Evolutionary conservation across 192 early-diverging fungal genomes (phyloP).

Genomic region (Umbelopsis vinacea): DNA sequence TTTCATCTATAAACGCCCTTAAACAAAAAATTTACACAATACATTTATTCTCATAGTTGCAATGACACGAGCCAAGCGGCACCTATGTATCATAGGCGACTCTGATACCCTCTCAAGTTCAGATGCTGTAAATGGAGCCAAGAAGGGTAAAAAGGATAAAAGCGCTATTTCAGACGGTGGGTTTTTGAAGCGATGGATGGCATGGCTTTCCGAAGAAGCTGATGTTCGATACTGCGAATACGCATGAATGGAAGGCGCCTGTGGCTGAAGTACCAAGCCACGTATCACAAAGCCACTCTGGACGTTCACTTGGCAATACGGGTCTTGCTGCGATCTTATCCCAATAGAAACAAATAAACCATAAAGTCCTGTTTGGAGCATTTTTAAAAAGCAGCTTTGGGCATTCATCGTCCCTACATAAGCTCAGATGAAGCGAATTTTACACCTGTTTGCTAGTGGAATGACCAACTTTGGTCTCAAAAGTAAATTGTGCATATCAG

Average conservation of each 20-base stretch:
- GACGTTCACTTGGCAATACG: not conserved
- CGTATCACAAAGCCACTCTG: not conserved
- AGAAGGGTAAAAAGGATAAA: constrained; percentile 20
- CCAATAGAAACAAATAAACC: too few relatives aligned
- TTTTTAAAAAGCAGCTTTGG: too few relatives aligned
- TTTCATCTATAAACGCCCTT: not conserved
- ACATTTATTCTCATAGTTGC: constrained; percentile 64
- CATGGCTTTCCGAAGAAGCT: constrained; percentile 49
- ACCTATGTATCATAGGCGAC: constrained; percentile 85
- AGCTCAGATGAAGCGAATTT: too few relatives aligned
- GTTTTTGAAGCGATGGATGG: constrained; percentile 56
- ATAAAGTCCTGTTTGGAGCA: too few relatives aligned
- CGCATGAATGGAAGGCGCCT: not conserved
- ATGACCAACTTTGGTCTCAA: too few relatives aligned
- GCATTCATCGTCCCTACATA: too few relatives aligned
- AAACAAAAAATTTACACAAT: not conserved
- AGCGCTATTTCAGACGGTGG: constrained; percentile 34
- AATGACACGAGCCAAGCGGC: constrained; percentile 84
- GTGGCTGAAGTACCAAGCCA: constrained; percentile 2
- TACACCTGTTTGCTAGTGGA: too few relatives aligned
- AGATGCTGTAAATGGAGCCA: not conserved
- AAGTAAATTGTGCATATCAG: too few relatives aligned
- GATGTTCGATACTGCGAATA: constrained; percentile 54
- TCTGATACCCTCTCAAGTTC: constrained; percentile 56
- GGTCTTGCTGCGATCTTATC: too few relatives aligned